phyloP scores from a whole-genome alignment of 768 basidiomycete species.

The Hericium coralloides region DNA sequence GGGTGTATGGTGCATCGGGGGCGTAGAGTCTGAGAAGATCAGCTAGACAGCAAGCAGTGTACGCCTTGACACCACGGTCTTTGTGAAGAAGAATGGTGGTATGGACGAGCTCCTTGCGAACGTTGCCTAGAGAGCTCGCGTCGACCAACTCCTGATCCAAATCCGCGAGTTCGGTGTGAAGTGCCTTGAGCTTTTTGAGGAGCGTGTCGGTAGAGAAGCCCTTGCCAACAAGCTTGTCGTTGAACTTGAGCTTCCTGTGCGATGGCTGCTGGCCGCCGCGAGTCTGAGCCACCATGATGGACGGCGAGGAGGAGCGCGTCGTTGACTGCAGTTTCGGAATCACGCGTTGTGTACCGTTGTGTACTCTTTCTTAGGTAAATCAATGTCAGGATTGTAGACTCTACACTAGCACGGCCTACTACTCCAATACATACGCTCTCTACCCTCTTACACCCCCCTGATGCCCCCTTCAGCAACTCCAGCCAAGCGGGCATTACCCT shows the following conservation, averaged over 20 bases:
- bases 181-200: constrained; percentile 75
- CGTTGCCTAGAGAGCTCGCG: constrained; percentile 53
- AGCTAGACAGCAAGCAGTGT: constrained; percentile 88
- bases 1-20: constrained; percentile 93
- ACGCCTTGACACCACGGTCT: constrained; percentile 93
- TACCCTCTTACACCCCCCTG: constrained; percentile 11
- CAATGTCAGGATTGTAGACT: background rate
- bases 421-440: background rate
- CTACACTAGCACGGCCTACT: background rate
- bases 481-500: constrained; percentile 53
- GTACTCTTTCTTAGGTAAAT: background rate
- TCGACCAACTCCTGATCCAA: constrained; percentile 88
- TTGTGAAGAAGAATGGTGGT: constrained; percentile 84
- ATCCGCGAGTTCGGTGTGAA: constrained; percentile 69
- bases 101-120: constrained; percentile 73
- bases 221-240: constrained; percentile 74
- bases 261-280: constrained; percentile 45
- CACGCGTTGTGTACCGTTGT: constrained; percentile 14
- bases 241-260: constrained; percentile 61
- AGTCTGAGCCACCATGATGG: constrained; percentile 67
- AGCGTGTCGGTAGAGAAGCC: constrained; percentile 72
- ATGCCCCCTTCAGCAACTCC: constrained; percentile 15
- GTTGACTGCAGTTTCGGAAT: background rate
- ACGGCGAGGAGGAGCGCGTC: background rate
- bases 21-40: constrained; percentile 92